Conservation (phyloP, 2,329 filamentous ascomycete species). For the Fusarium penzigii region DNA sequence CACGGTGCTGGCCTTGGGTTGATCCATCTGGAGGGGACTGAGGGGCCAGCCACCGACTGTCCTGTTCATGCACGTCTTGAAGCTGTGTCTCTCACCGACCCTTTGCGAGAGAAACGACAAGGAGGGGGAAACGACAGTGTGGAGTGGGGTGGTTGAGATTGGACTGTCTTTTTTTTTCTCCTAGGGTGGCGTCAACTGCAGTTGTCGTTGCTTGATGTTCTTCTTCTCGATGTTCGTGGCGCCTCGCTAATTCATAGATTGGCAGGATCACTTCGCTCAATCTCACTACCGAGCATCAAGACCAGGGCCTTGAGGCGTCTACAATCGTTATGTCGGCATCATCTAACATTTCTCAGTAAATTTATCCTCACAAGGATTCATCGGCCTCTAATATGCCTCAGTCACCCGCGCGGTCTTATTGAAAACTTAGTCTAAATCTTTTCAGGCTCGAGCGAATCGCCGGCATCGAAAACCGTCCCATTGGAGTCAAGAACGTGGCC, state of each 20-base stretch:
- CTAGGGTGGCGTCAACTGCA: constrained; percentile 7
- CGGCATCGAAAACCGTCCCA: constrained; percentile 28
- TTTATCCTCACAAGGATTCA: too few relatives aligned
- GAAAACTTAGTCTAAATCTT: neutral
- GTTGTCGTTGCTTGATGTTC: constrained; percentile 5
- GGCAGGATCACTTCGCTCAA: neutral
- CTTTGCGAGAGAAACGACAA: constrained; percentile 18
- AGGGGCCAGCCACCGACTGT: constrained; percentile 31
- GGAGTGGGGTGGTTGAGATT: constrained; percentile 13
- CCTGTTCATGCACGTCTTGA: constrained; percentile 35
- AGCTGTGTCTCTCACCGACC: constrained; percentile 33
- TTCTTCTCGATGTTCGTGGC: neutral
- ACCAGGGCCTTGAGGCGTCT: too few relatives aligned
- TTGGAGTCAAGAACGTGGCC: constrained; percentile 32
- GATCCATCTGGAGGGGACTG: constrained; percentile 24
- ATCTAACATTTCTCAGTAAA: too few relatives aligned
- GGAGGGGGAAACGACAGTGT: constrained; percentile 21
- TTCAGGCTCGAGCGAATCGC: constrained; percentile 17
- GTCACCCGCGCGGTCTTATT: constrained; percentile 11
- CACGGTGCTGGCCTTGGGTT: constrained; percentile 19
- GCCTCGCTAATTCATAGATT: neutral
- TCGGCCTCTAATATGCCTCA: constrained; percentile 15
- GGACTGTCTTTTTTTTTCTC: neutral
- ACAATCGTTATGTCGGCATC: neutral
- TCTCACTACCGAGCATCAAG: too few relatives aligned